Percentiles rank a stretch among this genome's conserved stretches.
Conservation (phyloP, 2,329 filamentous ascomycete genomes). For the Fusarium sacchari region DNA sequence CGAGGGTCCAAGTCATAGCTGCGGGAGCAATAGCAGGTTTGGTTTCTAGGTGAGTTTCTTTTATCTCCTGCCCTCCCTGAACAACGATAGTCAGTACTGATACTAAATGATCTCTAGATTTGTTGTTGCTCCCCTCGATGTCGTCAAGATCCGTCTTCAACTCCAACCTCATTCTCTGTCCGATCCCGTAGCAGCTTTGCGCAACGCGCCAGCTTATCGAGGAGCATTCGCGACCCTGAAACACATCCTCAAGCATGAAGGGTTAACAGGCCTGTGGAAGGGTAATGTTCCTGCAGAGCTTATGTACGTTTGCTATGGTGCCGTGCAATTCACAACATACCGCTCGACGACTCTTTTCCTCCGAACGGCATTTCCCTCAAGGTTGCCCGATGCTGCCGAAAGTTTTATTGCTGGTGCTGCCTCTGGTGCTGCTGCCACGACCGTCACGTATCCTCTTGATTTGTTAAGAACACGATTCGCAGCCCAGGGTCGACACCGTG, state of each 20-base stretch:
- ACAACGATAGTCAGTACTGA: conserved; percentile 19
- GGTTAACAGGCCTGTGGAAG: conserved; percentile 91
- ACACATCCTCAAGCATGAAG: conserved; percentile 82
- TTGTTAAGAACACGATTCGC: conserved; percentile 94
- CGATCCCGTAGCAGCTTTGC: conserved; percentile 73
- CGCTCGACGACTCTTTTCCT: conserved; percentile 77
- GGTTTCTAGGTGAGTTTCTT: conserved; percentile 75
- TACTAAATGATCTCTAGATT: conserved; percentile 66
- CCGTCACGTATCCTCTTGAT: conserved; percentile 90
- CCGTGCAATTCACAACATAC: conserved; percentile 90
- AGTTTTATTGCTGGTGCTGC: conserved; percentile 85
- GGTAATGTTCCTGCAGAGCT: conserved; percentile 96
- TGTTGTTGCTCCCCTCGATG: conserved; percentile 93
- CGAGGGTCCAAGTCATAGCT: conserved; percentile 64
- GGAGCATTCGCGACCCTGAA: conserved; percentile 80
- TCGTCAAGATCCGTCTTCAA: conserved; percentile 97
- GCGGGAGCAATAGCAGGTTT: conserved; percentile 78
- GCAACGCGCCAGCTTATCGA: conserved; percentile 68
- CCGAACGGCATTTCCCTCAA: conserved; percentile 56
- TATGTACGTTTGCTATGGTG: conserved; percentile 91
- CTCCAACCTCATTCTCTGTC: conserved; percentile 88
- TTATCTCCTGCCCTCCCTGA: not conserved
- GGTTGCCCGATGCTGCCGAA: conserved; percentile 73
- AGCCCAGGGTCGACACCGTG: conserved; percentile 82
- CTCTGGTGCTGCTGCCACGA: conserved; percentile 85